These are phyloP conservation scores for Pythium oligandrum DNA, from an alignment of 352 stramenopile genomes.

Conservation along the genomic window DNA sequence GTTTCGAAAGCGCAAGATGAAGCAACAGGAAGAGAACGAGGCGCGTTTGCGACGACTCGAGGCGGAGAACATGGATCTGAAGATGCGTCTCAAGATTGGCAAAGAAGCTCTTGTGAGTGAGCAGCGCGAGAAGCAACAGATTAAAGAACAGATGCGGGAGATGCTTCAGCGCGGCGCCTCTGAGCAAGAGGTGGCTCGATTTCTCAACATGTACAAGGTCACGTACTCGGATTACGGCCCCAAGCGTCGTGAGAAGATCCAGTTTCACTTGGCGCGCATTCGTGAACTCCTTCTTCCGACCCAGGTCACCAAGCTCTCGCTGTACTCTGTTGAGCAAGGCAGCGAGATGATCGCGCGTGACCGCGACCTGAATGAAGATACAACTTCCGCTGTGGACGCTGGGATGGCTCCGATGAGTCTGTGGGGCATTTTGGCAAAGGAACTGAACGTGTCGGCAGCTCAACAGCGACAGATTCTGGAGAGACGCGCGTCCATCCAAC, in stretches of 20 bases:
- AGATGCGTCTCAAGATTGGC: constrained; percentile 78
- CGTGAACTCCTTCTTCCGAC: constrained; percentile 69
- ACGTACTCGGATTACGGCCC: constrained; percentile 79
- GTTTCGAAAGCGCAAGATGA: constrained; percentile 74
- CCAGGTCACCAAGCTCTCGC: constrained; percentile 71
- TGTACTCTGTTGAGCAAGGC: constrained; percentile 75
- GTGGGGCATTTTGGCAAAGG: constrained; percentile 66
- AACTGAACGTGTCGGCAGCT: constrained; percentile 59
- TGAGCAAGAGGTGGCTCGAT: constrained; percentile 69
- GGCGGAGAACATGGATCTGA: constrained; percentile 73
- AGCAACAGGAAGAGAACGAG: constrained; percentile 72
- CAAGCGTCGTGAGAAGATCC: constrained; percentile 64
- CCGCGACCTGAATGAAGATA: constrained; percentile 52
- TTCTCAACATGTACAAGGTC: constrained; percentile 81
- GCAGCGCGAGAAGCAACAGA: constrained; percentile 69
- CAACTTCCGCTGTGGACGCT: constrained; percentile 42
- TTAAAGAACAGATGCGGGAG: constrained; percentile 77
- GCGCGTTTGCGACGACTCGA: constrained; percentile 52
- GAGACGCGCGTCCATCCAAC: constrained; percentile 49
- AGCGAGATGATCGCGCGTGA: constrained; percentile 56
- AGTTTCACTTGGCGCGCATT: constrained; percentile 69
- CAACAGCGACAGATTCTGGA: constrained; percentile 68
- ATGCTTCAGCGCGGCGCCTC: constrained; percentile 65
- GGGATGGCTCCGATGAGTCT: constrained; percentile 55
- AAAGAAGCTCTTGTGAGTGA: constrained; percentile 73